These are phyloP conservation scores for Aspergillus sp. DNA, from an alignment of 2,329 filamentous ascomycete species.

Conservation along the genomic window DNA sequence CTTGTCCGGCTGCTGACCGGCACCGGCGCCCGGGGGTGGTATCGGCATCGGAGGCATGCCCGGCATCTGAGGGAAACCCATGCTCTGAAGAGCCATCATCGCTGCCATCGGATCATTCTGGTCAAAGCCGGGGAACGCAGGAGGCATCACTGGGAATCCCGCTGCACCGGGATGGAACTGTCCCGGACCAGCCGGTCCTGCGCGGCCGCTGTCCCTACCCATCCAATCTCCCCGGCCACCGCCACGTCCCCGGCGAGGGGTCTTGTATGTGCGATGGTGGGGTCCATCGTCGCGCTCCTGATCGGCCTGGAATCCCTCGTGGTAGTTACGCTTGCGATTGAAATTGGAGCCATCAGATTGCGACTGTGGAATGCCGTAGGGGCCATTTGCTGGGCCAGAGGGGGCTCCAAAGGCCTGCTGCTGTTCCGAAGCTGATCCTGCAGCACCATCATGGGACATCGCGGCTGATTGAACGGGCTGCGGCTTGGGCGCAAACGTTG, in stretches of 20 bases:
- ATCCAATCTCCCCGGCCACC: constrained; percentile 48
- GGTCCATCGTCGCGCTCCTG: constrained; percentile 46
- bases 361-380: constrained; percentile 24
- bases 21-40: constrained; percentile 27
- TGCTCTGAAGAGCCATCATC: constrained; percentile 55
- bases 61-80: constrained; percentile 54
- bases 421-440: constrained; percentile 22
- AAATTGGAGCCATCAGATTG: constrained; percentile 30
- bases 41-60: constrained; percentile 49
- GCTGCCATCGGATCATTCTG: constrained; percentile 58
- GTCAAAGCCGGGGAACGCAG: constrained; percentile 56
- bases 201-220: constrained; percentile 32
- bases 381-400: constrained; percentile 22
- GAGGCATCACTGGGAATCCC: constrained; percentile 42
- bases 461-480: constrained; percentile 29
- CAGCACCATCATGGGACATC: constrained; percentile 24
- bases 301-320: constrained; percentile 53
- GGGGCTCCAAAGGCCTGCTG: constrained; percentile 27
- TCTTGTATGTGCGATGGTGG: constrained; percentile 53
- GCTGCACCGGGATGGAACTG: constrained; percentile 32
- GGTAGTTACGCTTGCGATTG: constrained; percentile 55
- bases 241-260: constrained; percentile 42
- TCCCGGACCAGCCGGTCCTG: constrained; percentile 23
- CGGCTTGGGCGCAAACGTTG: constrained; percentile 52
- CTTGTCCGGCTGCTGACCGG: constrained; percentile 32